phyloP scores from a whole-genome alignment of 306 rosid genomes.

The Prunus kanzakura region DNA sequence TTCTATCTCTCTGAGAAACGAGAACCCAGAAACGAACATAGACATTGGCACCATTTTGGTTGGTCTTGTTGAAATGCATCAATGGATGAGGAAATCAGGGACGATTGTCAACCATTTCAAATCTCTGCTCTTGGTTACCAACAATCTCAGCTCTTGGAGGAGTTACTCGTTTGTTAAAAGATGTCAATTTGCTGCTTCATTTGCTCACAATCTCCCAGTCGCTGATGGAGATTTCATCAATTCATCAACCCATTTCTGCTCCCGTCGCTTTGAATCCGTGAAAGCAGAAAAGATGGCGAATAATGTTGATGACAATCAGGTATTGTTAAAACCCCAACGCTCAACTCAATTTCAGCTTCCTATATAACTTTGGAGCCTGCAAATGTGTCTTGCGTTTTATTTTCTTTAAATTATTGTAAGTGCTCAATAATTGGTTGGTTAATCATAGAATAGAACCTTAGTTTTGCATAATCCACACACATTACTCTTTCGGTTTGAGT shows the following conservation, averaged over 20 bases:
- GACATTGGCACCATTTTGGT: no score
- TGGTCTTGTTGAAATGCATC: conserved; percentile 28
- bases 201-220: conserved; percentile 9
- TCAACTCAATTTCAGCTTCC: background rate
- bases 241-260: conserved; percentile 24
- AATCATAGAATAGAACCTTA: no score
- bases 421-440: background rate
- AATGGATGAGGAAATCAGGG: conserved; percentile 40
- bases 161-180: no score
- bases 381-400: background rate
- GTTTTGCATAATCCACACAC: no score
- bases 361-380: background rate
- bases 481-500: no score
- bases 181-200: conserved; percentile 5
- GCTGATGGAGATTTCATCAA: background rate
- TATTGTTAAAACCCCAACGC: conserved; percentile 2
- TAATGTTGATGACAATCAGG: conserved; percentile 44
- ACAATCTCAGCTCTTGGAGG: conserved; percentile 4
- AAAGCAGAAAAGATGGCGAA: conserved; percentile 27
- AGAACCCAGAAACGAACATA: no score
- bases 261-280: conserved; percentile 44
- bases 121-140: conserved; percentile 17
- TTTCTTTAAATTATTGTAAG: no score
- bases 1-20: no score
- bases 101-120: conserved; percentile 33